Percentiles rank a stretch among this genome's conserved stretches.
These are phyloP conservation scores for Asterophora lycoperdoides DNA, from an alignment of 768 basidiomycete species.

Conservation along the genomic window DNA sequence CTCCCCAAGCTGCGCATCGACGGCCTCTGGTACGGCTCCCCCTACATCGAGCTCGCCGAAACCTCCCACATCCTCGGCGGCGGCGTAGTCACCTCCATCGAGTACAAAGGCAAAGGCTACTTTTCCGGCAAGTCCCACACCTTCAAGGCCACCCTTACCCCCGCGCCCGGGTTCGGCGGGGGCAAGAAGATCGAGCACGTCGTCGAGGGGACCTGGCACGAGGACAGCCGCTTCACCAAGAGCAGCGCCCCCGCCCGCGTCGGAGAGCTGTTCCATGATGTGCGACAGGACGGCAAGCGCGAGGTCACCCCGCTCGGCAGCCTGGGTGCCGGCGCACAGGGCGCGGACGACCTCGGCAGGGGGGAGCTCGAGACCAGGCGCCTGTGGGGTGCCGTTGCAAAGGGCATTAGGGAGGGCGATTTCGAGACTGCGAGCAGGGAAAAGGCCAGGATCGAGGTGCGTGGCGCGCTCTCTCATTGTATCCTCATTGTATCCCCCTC, in stretches of 20 bases:
- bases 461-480: conserved; percentile 13
- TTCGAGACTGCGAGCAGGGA: conserved; percentile 88
- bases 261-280: conserved; percentile 69
- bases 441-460: conserved; percentile 88
- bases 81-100: conserved; percentile 51
- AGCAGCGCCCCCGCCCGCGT: conserved; percentile 14
- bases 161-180: conserved; percentile 19
- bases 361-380: conserved; percentile 84
- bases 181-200: conserved; percentile 37
- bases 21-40: conserved; percentile 87
- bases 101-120: conserved; percentile 97
- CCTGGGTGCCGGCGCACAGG: conserved; percentile 36
- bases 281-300: conserved; percentile 60
- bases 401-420: conserved; percentile 87
- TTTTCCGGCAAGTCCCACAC: conserved; percentile 90
- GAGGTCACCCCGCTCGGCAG: conserved; percentile 64
- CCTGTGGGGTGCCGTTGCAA: conserved; percentile 83
- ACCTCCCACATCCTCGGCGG: conserved; percentile 66
- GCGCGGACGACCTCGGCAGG: conserved; percentile 32
- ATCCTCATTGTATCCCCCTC: neutral
- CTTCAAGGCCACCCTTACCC: conserved; percentile 79
- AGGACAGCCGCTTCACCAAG: conserved; percentile 50
- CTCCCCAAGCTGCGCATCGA: conserved; percentile 91
- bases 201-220: conserved; percentile 81
- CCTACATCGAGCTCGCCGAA: conserved; percentile 89